Conservation (phyloP, 1,284 basidiomycete species). For the Sanguinoderma infundibulare region DNA sequence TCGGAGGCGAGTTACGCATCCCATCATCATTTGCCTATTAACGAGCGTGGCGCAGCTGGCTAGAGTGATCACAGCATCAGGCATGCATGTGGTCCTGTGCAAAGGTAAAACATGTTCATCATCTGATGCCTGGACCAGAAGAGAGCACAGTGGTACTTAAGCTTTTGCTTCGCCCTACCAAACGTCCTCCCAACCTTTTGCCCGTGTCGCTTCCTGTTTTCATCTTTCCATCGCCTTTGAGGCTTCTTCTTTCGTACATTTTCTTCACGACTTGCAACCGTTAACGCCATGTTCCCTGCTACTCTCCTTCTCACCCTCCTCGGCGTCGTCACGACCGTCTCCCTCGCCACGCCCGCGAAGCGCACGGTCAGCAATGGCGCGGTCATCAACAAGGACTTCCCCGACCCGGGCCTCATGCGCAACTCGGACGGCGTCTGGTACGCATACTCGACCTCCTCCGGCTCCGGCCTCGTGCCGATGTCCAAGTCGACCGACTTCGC, state of each 20-base stretch:
- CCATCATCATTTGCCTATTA: not conserved
- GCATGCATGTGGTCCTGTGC: not conserved
- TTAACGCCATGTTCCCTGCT: not conserved
- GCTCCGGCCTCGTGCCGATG: constrained; percentile 4
- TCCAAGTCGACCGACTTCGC: constrained; percentile 4
- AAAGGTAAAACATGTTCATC: not conserved
- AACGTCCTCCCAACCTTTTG: not conserved
- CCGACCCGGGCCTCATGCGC: constrained; percentile 9
- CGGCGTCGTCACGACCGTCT: not conserved
- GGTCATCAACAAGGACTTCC: constrained; percentile 8
- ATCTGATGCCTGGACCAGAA: not conserved
- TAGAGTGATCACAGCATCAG: not conserved
- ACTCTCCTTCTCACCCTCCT: not conserved
- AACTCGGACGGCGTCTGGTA: constrained; percentile 9
- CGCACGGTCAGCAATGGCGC: not conserved
- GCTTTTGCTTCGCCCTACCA: not conserved
- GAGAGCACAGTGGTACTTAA: not conserved
- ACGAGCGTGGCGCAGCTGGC: not conserved
- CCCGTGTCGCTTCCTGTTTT: not conserved
- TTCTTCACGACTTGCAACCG: too few relatives aligned
- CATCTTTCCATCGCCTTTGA: not conserved
- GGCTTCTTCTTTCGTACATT: not conserved
- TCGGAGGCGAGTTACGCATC: not conserved
- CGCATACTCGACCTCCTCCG: constrained; percentile 10
- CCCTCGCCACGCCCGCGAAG: not conserved